Conservation (phyloP, 148 eudicot species). For the Linanthus parryae region DNA sequence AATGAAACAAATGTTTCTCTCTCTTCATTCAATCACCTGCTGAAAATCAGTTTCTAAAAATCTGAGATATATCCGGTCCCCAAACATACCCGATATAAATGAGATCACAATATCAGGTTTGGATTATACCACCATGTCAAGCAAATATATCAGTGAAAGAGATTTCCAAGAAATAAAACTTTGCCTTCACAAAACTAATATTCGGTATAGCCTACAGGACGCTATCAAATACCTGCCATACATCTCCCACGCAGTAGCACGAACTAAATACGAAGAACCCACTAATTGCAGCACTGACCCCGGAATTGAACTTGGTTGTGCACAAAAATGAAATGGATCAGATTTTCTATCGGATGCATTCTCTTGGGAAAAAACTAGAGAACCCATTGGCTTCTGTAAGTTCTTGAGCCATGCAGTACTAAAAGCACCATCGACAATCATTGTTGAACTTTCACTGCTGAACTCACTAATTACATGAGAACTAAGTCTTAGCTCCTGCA, state of each 20-base stretch:
- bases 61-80: no score
- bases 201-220: constrained; percentile 1
- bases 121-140: no score
- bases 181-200: constrained; percentile 4
- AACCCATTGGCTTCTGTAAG: constrained; percentile 45
- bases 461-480: constrained; percentile 64
- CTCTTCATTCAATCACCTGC: no score
- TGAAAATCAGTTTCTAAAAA: no score
- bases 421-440: constrained; percentile 67
- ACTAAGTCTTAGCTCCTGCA: constrained; percentile 71
- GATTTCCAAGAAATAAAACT: no score
- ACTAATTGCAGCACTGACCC: constrained; percentile 55
- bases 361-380: constrained; percentile 44
- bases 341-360: constrained; percentile 27
- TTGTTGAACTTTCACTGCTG: constrained; percentile 45
- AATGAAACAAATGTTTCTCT: no score
- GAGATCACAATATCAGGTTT: no score
- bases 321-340: constrained; percentile 46
- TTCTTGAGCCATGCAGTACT: constrained; percentile 79
- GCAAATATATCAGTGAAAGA: no score
- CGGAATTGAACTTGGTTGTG: constrained; percentile 76
- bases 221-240: constrained; percentile 69
- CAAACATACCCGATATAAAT: no score
- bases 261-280: constrained; percentile 78
- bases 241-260: constrained; percentile 86